Evolutionary conservation across 805 yeast genomes (phyloP), one percentile per base, ranked within the genome.

Genomic region (Myxozyma kluyveri): DNA sequence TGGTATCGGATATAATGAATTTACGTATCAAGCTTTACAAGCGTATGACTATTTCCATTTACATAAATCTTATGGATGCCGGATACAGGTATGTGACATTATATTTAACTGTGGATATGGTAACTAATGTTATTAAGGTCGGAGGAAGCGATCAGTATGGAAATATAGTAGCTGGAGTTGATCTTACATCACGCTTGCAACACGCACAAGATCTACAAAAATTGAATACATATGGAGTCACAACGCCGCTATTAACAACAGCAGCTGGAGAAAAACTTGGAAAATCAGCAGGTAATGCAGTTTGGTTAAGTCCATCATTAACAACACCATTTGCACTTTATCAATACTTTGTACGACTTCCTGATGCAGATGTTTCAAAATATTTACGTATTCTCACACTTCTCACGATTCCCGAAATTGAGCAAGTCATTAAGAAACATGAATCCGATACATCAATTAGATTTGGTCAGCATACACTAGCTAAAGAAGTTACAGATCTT

Each of bases 81-180:
- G 75, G 39, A 69, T 89, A 12, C 98, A 93, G 71, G 82, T 51
- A 29, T 26, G 37, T 31, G 4, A 17, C 22, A 23, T n/a, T 29
- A 22, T 14, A 19, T 5, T 14, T n/a, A 12, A 12, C 3, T 4
- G 39, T 22, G n/a, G 22, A 4, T 46, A 22, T 47, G 4, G 18
- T 19, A 12, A 4, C 12, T 22, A 7, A 7, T 38, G 19, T 42
- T 12, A 17, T 27, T 19, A 22, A 46, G 52, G 29, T 73, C 6
- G 99, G 99, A 22, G 99, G 99, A 4, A 89, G 86, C 65, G 99
- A 93, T 67, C 99, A 93, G 69, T 93, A 96, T 89, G 99, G 99
- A 1, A 93, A 93, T 63, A 93, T 93, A 53, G 88, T 95, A 1
- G 97, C 98, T 0, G 99, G 99, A 0, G 79, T 87, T 36, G 99